Evolutionary conservation across 2,329 filamentous ascomycete species (phyloP).

Genomic region (Xylariaceae sp.): DNA sequence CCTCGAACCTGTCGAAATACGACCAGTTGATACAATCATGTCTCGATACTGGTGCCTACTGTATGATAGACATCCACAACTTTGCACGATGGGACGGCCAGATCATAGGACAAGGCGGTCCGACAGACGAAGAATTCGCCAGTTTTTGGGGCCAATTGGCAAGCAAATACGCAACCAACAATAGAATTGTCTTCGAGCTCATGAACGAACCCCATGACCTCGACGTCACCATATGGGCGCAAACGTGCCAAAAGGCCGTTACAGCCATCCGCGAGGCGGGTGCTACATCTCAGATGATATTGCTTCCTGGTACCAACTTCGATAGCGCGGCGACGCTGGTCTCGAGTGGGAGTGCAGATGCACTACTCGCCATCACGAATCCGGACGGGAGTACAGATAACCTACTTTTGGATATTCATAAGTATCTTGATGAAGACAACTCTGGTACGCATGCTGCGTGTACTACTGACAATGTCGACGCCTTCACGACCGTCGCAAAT

Average conservation of each 20-base stretch:
- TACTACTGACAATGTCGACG: constrained; percentile 58
- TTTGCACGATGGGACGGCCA: constrained; percentile 66
- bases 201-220: constrained; percentile 75
- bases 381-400: constrained; percentile 63
- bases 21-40: constrained; percentile 64
- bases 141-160: constrained; percentile 65
- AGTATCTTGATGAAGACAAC: constrained; percentile 66
- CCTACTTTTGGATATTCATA: constrained; percentile 66
- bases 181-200: constrained; percentile 66
- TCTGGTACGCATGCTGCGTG: constrained; percentile 60
- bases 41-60: constrained; percentile 61
- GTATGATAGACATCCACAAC: constrained; percentile 67
- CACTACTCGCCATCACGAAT: constrained; percentile 61
- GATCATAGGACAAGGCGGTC: constrained; percentile 71
- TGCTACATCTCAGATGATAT: constrained; percentile 67
- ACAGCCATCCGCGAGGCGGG: constrained; percentile 69
- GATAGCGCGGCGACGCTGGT: constrained; percentile 58
- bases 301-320: constrained; percentile 69
- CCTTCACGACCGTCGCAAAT: constrained; percentile 54
- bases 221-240: constrained; percentile 63
- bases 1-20: constrained; percentile 57
- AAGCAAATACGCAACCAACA: constrained; percentile 60
- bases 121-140: constrained; percentile 63
- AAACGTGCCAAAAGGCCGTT: constrained; percentile 67
- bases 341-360: constrained; percentile 56